A percentile compares a stretch with the other conserved stretches of the same genome.
Conservation (phyloP, 192 early-diverging fungal species). For the Chytriomyces sp. region DNA sequence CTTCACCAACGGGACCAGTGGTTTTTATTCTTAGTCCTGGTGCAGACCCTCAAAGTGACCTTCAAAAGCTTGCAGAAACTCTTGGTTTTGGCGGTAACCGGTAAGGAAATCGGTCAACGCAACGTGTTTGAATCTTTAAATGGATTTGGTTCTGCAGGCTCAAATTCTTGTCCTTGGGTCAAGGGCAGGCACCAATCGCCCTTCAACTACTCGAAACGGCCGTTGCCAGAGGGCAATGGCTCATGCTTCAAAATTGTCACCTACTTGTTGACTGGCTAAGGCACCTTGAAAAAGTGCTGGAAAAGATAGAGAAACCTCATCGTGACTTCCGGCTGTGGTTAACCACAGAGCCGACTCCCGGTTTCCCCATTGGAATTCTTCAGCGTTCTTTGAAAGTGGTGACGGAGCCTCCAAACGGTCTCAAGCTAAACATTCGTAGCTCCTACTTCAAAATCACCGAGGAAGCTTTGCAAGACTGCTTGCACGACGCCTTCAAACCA, state of each 20-base stretch:
- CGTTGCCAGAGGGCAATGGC: constrained; percentile 62
- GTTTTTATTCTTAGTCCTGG: constrained; percentile 65
- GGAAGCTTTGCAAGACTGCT: constrained; percentile 56
- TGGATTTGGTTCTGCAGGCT: constrained; percentile 33
- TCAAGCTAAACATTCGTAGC: constrained; percentile 61
- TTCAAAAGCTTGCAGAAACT: constrained; percentile 62
- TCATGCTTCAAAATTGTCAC: constrained; percentile 68
- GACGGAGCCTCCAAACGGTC: constrained; percentile 64
- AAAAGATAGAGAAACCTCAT: constrained; percentile 68
- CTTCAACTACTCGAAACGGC: constrained; percentile 65
- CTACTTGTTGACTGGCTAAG: constrained; percentile 59
- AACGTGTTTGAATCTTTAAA: background rate
- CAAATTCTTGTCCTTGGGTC: constrained; percentile 65
- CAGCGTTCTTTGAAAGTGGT: constrained; percentile 66
- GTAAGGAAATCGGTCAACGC: background rate
- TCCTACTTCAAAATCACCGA: constrained; percentile 62
- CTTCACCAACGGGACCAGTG: constrained; percentile 59
- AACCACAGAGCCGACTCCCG: constrained; percentile 60
- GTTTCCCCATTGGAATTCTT: constrained; percentile 65
- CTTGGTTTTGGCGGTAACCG: constrained; percentile 60
- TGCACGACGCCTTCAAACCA: constrained; percentile 57
- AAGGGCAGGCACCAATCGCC: constrained; percentile 65
- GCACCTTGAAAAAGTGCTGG: constrained; percentile 59
- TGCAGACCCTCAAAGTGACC: constrained; percentile 66
- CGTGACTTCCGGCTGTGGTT: constrained; percentile 63